phyloP scores from a whole-genome alignment of 345 rosid genomes.

The Leavenworthia alabamica region DNA sequence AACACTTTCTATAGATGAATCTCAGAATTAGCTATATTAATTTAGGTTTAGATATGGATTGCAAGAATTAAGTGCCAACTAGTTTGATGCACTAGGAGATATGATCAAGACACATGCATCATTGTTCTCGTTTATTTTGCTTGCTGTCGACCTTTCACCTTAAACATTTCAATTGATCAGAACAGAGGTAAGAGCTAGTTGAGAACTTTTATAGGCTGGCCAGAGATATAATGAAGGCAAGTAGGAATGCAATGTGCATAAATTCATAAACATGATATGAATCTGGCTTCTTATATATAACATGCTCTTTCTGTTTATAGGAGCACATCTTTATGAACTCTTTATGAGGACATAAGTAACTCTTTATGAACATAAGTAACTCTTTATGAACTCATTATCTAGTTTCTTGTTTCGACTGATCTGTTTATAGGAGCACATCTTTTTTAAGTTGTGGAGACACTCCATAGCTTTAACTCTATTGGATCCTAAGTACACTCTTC shows the following conservation, averaged over 20 bases:
- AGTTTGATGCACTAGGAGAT: constrained; percentile 5
- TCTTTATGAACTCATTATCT: background rate
- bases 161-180: background rate
- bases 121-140: background rate
- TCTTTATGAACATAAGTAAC: too few relatives aligned
- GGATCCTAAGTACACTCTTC: constrained; percentile 3
- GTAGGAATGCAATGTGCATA: too few relatives aligned
- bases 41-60: constrained; percentile 3
- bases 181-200: constrained; percentile 4
- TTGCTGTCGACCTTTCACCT: background rate
- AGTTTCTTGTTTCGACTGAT: background rate
- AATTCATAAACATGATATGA: too few relatives aligned
- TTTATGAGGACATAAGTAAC: too few relatives aligned
- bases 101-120: constrained; percentile 13
- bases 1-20: background rate
- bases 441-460: background rate
- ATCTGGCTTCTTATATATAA: too few relatives aligned
- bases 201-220: constrained; percentile 3
- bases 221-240: background rate
- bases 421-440: background rate
- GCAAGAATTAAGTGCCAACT: constrained; percentile 17
- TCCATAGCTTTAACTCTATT: background rate
- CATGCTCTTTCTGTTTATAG: too few relatives aligned
- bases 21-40: background rate
- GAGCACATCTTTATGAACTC: too few relatives aligned